Evolutionary conservation across 2,329 filamentous ascomycete genomes (phyloP).

Genomic region (Pseudogymnoascus sp.): DNA sequence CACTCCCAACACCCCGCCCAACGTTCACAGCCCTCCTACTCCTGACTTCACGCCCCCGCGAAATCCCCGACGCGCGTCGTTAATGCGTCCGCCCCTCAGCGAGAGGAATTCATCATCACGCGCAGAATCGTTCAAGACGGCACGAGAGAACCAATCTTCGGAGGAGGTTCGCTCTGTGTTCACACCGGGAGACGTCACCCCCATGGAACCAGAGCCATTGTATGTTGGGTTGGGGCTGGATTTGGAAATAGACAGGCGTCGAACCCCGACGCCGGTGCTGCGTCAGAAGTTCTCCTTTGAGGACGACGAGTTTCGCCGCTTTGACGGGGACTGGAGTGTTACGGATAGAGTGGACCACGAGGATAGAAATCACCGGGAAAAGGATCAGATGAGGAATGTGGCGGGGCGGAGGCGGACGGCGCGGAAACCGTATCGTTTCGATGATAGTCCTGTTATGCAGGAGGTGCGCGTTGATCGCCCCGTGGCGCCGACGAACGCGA

Average conservation of each 20-base stretch:
- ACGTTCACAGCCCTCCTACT: constrained; percentile 62
- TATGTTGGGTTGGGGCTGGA: constrained; percentile 28
- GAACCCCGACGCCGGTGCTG: constrained; percentile 21
- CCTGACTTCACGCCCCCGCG: constrained; percentile 69
- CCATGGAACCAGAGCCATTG: constrained; percentile 18
- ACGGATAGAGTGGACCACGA: constrained; percentile 29
- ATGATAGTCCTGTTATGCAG: constrained; percentile 26
- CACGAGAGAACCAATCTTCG: constrained; percentile 56
- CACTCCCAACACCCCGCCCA: constrained; percentile 52
- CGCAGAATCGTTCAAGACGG: constrained; percentile 51
- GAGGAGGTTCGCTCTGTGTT: constrained; percentile 41
- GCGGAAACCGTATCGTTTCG: constrained; percentile 17
- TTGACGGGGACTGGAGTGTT: constrained; percentile 52
- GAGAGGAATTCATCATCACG: constrained; percentile 37
- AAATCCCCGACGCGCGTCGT: constrained; percentile 35
- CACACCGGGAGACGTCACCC: constrained; percentile 10
- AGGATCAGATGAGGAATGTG: constrained; percentile 46
- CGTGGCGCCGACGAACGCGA: constrained; percentile 44
- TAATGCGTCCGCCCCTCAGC: constrained; percentile 39
- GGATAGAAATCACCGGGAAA: constrained; percentile 35
- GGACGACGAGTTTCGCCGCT: constrained; percentile 22
- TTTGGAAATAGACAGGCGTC: constrained; percentile 32
- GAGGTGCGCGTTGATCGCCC: constrained; percentile 42
- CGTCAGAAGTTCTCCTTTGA: constrained; percentile 8
- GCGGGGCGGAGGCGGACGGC: constrained; percentile 37